Evolutionary conservation across 306 rosid genomes (phyloP).

Genomic region (Vicia faba): DNA sequence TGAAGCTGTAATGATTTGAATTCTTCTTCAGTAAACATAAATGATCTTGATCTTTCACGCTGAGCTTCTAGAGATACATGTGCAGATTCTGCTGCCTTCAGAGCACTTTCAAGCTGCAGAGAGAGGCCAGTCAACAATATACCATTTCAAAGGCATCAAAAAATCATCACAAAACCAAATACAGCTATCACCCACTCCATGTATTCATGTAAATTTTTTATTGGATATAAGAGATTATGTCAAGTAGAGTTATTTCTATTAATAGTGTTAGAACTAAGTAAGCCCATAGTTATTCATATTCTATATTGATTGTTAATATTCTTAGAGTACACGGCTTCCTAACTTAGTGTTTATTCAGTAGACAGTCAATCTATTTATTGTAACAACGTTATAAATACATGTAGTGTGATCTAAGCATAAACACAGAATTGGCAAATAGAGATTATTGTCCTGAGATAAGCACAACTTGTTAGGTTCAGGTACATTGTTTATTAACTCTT

Average conservation of each 20-base stretch:
- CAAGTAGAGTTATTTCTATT: slow-evolving; percentile 7
- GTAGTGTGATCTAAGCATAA: background rate
- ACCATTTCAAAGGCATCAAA: background rate
- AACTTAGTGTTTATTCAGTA: background rate
- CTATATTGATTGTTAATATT: background rate
- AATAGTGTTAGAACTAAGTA: background rate
- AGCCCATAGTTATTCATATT: background rate
- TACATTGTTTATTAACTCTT: background rate
- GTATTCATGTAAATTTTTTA: background rate
- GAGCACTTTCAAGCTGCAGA: slow-evolving; percentile 81
- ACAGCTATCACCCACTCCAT: slow-evolving; percentile 3
- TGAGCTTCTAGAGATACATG: slow-evolving; percentile 75
- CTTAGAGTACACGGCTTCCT: background rate
- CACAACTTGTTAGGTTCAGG: background rate
- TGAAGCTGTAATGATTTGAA: slow-evolving; percentile 89
- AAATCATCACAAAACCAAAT: background rate
- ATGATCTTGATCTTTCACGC: slow-evolving; percentile 71
- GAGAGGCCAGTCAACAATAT: slow-evolving; percentile 5
- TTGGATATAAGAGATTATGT: background rate
- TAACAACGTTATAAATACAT: too few relatives aligned
- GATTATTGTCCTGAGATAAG: background rate
- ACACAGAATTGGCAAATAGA: background rate
- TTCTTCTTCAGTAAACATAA: slow-evolving; percentile 83
- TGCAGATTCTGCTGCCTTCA: slow-evolving; percentile 77
- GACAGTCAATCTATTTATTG: background rate